A percentile compares a stretch with the other conserved stretches of the same genome.
Conservation (phyloP, 1,284 basidiomycete genomes). For the Apiotrichum domesticum region DNA sequence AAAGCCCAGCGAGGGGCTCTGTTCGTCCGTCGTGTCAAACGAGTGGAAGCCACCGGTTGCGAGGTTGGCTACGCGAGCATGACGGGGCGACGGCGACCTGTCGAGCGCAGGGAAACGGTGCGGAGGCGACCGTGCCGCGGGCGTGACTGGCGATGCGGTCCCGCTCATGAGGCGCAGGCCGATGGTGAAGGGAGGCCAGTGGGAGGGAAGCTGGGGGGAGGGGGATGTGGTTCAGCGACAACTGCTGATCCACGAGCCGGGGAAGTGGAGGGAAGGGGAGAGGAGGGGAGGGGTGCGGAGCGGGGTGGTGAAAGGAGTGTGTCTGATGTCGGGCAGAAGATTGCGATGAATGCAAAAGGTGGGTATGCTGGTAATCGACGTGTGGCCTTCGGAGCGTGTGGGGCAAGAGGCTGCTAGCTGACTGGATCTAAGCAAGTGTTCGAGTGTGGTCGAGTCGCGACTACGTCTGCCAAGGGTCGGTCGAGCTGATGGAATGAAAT, state of each 20-base stretch:
- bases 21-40: conserved; percentile 6
- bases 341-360: too few relatives aligned
- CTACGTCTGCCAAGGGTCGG: too few relatives aligned
- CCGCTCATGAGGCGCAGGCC: conserved; percentile 2
- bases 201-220: neutral
- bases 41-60: neutral
- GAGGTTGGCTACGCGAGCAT: conserved; percentile 10
- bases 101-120: neutral
- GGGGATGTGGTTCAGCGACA: neutral
- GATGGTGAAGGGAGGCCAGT: neutral
- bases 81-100: conserved; percentile 10
- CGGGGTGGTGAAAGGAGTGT: neutral
- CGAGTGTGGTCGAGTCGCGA: too few relatives aligned
- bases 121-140: conserved; percentile 3
- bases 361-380: too few relatives aligned
- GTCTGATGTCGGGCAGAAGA: neutral
- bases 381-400: too few relatives aligned
- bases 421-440: too few relatives aligned
- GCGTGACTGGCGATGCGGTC: conserved; percentile 1
- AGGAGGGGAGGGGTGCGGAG: neutral
- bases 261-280: neutral
- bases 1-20: too few relatives aligned
- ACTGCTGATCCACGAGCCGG: neutral
- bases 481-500: too few relatives aligned
- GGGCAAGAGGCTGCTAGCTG: too few relatives aligned